phyloP scores from a whole-genome alignment of 805 yeast species.

The Spathaspora arborariae region DNA sequence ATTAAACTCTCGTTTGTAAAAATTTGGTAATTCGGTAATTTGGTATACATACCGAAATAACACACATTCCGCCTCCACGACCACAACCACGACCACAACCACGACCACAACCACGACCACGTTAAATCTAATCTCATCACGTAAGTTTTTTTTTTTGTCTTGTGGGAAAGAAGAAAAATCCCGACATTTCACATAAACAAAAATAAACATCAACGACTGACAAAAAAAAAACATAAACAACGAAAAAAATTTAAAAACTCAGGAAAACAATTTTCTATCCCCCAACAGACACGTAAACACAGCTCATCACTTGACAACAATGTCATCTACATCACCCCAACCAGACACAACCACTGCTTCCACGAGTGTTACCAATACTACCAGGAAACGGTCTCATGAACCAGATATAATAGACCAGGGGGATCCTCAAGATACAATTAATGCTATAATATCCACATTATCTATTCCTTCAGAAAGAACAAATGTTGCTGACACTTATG shows the following conservation, averaged over 20 bases:
- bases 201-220: background rate
- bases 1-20: background rate
- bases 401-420: slow-evolving; percentile 26
- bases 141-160: too few species aligned
- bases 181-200: background rate
- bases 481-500: slow-evolving; percentile 64
- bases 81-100: background rate
- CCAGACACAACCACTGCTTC: slow-evolving; percentile 23
- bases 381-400: slow-evolving; percentile 28
- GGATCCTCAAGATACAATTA: slow-evolving; percentile 62
- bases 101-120: too few species aligned
- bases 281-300: background rate
- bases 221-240: background rate
- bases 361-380: too few species aligned
- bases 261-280: background rate
- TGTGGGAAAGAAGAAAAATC: too few species aligned
- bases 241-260: background rate
- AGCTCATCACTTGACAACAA: background rate
- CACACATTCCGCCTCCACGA: too few species aligned
- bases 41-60: too few species aligned
- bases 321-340: slow-evolving; percentile 12
- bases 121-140: too few species aligned
- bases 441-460: slow-evolving; percentile 69
- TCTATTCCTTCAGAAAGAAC: slow-evolving; percentile 70
- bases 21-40: too few species aligned